Evolutionary conservation across 345 rosid species (phyloP).

Genomic region (Hirschfeldia incana): DNA sequence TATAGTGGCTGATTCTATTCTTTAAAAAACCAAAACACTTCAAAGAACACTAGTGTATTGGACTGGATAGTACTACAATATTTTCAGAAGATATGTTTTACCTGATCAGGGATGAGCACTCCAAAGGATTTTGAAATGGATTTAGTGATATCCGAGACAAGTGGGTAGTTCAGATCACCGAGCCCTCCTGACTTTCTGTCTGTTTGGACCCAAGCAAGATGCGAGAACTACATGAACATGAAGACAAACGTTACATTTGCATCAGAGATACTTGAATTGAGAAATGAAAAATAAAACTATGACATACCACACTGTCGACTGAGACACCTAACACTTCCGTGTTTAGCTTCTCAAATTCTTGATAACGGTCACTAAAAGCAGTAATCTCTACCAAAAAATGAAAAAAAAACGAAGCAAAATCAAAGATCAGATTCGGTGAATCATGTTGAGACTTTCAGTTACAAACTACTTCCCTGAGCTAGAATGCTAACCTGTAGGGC

Average conservation of each 20-base stretch:
- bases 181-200: constrained; percentile 88
- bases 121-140: constrained; percentile 73
- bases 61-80: background rate
- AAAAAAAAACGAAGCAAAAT: background rate
- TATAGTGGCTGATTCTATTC: background rate
- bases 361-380: constrained; percentile 87
- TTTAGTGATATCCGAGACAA: constrained; percentile 77
- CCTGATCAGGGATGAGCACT: constrained; percentile 90
- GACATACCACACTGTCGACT: constrained; percentile 79
- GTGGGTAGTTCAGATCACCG: constrained; percentile 85
- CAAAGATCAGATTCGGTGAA: background rate
- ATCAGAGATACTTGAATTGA: background rate
- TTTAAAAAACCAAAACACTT: background rate
- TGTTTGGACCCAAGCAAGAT: constrained; percentile 92
- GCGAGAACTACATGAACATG: constrained; percentile 61
- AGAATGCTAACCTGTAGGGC: constrained; percentile 84
- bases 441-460: background rate
- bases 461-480: background rate
- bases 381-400: constrained; percentile 61
- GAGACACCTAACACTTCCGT: constrained; percentile 84
- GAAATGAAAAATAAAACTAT: background rate
- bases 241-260: background rate
- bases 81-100: constrained; percentile 18
- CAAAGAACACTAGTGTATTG: constrained; percentile 9
- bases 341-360: constrained; percentile 78